Evolutionary conservation across 2,329 filamentous ascomycete genomes (phyloP), one percentile per base, ranked within the genome.

Genomic region (Colletotrichum shisoi): DNA sequence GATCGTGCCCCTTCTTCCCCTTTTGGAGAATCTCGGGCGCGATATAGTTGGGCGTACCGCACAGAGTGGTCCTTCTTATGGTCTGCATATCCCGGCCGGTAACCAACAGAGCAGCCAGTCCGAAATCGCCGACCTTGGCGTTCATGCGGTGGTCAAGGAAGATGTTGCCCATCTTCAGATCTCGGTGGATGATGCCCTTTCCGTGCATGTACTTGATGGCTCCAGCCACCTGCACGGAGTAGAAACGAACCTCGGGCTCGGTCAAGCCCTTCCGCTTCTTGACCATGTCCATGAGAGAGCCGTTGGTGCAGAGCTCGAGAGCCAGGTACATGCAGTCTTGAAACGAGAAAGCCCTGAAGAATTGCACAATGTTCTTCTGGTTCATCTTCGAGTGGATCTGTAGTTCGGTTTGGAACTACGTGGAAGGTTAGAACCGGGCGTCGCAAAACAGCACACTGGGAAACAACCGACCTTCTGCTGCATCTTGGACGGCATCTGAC

Each of bases 341-440:
- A 77, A 94, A 96, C 13, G 94, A 91, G 76, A 99, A 99, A 40
- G 95, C 95, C 72, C 94, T 89, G 74, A 96, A 88, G 78, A 99
- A 99, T 73, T 94, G 91, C 70, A 99, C 95, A 71, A 99, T 94
- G 77, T 97, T 97, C 60, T 91, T 91, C 75, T 99, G 95, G 65
- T 90, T 89, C 88, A 99, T 94, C 77, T 98, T 99, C 49, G 95
- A 97, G 80, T 99, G 95, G 68, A 99, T 97, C 79, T 98, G 94
- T 7, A 99, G 87, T 78, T 99, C 95, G 24, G 87, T 87, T 87
- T 89, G 87, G 73, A 90, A 89, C 87, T 89, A 46, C 52, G 40
- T 27, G 17, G 40, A 24, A 19, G 9, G 37, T 69, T 58, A 71
- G 69, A 46, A 42, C 17, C 8, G 17, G 4, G n/a, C 12, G 17